Percentiles rank a stretch among this genome's conserved stretches.
phyloP scores from a whole-genome alignment of 2,329 filamentous ascomycete species.

The Fusarium tanahbumbuense region DNA sequence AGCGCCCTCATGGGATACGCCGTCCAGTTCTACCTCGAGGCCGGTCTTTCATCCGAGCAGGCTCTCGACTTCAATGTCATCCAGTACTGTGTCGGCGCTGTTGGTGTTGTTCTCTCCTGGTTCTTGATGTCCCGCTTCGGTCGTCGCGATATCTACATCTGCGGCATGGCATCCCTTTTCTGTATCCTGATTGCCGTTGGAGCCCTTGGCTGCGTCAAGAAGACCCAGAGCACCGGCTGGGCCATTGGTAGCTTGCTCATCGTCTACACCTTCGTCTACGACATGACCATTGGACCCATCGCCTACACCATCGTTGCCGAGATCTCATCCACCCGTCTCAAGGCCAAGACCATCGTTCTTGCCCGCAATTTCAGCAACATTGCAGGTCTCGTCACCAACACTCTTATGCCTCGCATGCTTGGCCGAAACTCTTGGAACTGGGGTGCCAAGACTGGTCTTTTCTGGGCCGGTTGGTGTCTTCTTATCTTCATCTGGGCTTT shows the following conservation, averaged over 20 bases:
- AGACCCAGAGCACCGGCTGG: constrained; percentile 52
- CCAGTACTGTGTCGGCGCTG: constrained; percentile 15
- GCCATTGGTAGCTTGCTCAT: constrained; percentile 59
- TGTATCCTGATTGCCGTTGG: constrained; percentile 11
- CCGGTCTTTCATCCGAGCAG: constrained; percentile 9
- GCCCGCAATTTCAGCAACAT: constrained; percentile 61
- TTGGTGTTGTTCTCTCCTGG: constrained; percentile 16
- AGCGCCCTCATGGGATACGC: constrained; percentile 22
- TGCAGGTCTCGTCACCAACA: constrained; percentile 58
- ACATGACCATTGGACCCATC: constrained; percentile 62
- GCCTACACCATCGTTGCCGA: constrained; percentile 84
- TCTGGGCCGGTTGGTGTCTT: constrained; percentile 58
- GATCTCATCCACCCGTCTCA: constrained; percentile 58
- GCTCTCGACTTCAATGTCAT: constrained; percentile 21
- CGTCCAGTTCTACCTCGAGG: constrained; percentile 17
- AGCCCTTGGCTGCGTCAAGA: constrained; percentile 56
- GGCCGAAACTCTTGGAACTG: constrained; percentile 59
- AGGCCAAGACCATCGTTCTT: constrained; percentile 59
- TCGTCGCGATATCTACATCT: constrained; percentile 14
- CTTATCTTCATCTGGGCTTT: constrained; percentile 61
- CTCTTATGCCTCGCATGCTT: constrained; percentile 59
- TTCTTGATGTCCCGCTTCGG: constrained; percentile 23
- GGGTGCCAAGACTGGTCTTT: constrained; percentile 60
- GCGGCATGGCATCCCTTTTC: constrained; percentile 5
- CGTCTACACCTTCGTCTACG: constrained; percentile 57